Percentiles rank a stretch among this genome's conserved stretches.
These are phyloP conservation scores for Aureobasidium sp. DNA, from an alignment of 2,329 filamentous ascomycete species.

Conservation along the genomic window DNA sequence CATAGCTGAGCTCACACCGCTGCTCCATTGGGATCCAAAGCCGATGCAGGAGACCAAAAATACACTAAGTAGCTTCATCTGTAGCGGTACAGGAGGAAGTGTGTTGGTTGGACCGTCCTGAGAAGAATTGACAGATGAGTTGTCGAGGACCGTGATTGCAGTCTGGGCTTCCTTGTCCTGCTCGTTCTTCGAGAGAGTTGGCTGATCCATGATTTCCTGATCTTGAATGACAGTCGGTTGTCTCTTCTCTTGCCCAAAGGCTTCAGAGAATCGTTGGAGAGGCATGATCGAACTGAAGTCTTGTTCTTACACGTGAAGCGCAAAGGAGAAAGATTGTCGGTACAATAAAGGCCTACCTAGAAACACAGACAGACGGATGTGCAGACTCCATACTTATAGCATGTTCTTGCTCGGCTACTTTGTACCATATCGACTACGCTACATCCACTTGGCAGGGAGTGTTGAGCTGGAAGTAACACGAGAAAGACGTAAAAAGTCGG, in stretches of 20 bases:
- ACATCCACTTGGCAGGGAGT: not conserved
- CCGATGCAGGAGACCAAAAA: slow-evolving; percentile 46
- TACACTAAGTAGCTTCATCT: slow-evolving; percentile 36
- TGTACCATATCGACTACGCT: not conserved
- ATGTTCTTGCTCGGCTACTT: not conserved
- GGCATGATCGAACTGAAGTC: not conserved
- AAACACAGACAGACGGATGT: not conserved
- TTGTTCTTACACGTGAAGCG: not conserved
- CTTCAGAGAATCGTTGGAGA: not conserved
- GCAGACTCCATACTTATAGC: not conserved
- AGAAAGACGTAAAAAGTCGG: not conserved
- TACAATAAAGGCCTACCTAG: not conserved
- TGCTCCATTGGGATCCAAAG: slow-evolving; percentile 52
- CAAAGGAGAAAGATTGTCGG: not conserved
- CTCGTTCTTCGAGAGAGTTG: not conserved
- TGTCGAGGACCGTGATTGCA: not conserved
- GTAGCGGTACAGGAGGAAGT: slow-evolving; percentile 16
- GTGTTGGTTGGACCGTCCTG: not conserved
- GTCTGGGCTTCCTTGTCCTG: not conserved
- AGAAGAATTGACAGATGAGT: not conserved
- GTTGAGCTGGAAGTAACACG: not conserved
- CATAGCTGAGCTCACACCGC: slow-evolving; percentile 51
- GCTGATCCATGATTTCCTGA: not conserved
- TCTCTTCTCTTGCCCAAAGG: not conserved
- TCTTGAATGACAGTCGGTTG: not conserved